These are phyloP conservation scores for Aspergillus fructus DNA, from an alignment of 2,329 filamentous ascomycete genomes.

Conservation along the genomic window DNA sequence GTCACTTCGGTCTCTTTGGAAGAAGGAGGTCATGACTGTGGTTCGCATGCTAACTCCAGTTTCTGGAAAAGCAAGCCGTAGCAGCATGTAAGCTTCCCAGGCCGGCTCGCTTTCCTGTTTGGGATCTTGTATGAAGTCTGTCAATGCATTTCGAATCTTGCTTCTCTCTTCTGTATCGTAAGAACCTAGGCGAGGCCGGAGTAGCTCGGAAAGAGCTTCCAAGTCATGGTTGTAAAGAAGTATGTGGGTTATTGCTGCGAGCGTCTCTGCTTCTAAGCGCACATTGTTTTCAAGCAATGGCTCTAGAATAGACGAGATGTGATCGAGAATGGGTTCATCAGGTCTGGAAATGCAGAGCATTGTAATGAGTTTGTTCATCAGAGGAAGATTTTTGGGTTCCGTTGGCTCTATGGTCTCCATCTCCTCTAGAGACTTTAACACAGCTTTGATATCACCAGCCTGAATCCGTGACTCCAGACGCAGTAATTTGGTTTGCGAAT, in stretches of 20 bases:
- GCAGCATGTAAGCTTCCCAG: constrained; percentile 62
- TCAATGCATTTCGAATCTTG: constrained; percentile 64
- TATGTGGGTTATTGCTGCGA: constrained; percentile 69
- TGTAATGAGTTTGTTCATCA: constrained; percentile 71
- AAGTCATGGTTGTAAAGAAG: constrained; percentile 75
- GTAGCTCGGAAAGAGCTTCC: constrained; percentile 75
- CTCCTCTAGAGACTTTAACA: constrained; percentile 54
- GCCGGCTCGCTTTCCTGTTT: constrained; percentile 60
- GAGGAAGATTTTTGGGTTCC: constrained; percentile 59
- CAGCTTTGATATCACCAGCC: constrained; percentile 67
- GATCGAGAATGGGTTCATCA: constrained; percentile 63
- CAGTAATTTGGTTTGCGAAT: constrained; percentile 70
- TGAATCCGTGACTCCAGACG: constrained; percentile 75
- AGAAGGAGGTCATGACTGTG: constrained; percentile 78
- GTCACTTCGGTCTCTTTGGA: constrained; percentile 72
- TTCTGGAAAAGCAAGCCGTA: constrained; percentile 59
- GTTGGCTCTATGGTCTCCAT: constrained; percentile 52
- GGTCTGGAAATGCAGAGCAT: constrained; percentile 59
- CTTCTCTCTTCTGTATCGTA: constrained; percentile 59
- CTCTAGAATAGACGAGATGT: constrained; percentile 70
- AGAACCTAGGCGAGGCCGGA: constrained; percentile 62
- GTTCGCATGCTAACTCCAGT: constrained; percentile 66
- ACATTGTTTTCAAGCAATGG: constrained; percentile 70
- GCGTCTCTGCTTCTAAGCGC: constrained; percentile 70
- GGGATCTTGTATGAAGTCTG: constrained; percentile 66